phyloP scores from a whole-genome alignment of 495 filamentous ascomycete genomes.

The Aspergillus biplanus region DNA sequence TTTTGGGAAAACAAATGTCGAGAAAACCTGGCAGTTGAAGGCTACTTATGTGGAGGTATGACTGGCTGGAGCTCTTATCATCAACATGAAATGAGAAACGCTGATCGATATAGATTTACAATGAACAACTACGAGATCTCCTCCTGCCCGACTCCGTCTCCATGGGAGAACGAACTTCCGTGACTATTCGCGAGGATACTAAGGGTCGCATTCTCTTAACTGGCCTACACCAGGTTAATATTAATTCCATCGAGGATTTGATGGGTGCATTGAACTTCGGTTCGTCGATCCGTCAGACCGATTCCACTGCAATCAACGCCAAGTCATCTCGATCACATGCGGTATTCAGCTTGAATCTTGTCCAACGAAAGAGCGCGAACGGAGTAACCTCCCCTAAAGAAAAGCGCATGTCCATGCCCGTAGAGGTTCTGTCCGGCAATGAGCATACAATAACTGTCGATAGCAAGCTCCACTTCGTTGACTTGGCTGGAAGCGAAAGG shows the following conservation, averaged over 20 bases:
- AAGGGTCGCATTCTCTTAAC: constrained; percentile 95
- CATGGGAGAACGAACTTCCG: constrained; percentile 66
- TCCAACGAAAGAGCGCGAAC: constrained; percentile 75
- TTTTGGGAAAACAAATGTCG: constrained; percentile 53
- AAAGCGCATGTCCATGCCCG: constrained; percentile 87
- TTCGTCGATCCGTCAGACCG: constrained; percentile 93
- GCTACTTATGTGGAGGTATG: constrained; percentile 92
- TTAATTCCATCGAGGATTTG: constrained; percentile 92
- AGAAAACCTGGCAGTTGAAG: constrained; percentile 91
- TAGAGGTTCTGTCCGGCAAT: constrained; percentile 73
- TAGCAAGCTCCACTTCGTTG: constrained; percentile 98
- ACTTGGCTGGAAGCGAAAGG: constrained; percentile 95
- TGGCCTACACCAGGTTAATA: constrained; percentile 82
- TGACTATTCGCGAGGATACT: constrained; percentile 90
- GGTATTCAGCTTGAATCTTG: constrained; percentile 92
- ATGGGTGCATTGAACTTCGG: constrained; percentile 87
- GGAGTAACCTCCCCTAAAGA: constrained; percentile 60
- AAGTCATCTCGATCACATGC: constrained; percentile 98
- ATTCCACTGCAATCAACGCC: constrained; percentile 98
- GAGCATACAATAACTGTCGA: constrained; percentile 84
- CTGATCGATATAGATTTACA: constrained; percentile 73
- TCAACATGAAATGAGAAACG: neutral
- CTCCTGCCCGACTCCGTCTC: constrained; percentile 78
- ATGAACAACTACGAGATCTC: constrained; percentile 91
- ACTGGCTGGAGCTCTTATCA: neutral